phyloP scores from a whole-genome alignment of 140 eudicot genomes.

The Senecio squalidus region DNA sequence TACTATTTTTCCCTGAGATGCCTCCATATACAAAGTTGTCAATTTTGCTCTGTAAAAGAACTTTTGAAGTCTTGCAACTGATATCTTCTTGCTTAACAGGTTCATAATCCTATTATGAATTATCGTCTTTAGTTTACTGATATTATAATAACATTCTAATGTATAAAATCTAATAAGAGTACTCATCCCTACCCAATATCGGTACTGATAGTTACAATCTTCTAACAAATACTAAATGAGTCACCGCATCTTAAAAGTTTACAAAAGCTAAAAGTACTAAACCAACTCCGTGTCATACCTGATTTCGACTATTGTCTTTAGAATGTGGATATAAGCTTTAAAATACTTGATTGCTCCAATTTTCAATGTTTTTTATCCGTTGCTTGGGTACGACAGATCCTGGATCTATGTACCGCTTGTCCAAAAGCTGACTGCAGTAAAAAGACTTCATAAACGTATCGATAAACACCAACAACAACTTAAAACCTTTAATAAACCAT shows the following conservation, averaged over 20 bases:
- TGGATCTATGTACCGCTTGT: constrained; percentile 75
- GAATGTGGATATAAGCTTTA: constrained; percentile 48
- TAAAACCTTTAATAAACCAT: background rate
- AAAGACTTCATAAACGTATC: constrained; percentile 8
- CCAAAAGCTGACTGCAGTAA: constrained; percentile 77
- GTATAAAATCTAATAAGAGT: constrained; percentile 5
- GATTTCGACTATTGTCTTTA: constrained; percentile 35
- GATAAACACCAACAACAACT: background rate
- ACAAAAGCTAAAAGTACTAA: constrained; percentile 9
- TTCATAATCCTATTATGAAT: constrained; percentile 48
- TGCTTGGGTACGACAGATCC: constrained; percentile 53
- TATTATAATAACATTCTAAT: background rate
- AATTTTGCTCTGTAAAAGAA: constrained; percentile 40
- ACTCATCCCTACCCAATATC: constrained; percentile 5
- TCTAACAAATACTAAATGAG: constrained; percentile 2
- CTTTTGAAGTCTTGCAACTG: constrained; percentile 39
- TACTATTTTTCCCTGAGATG: constrained; percentile 34
- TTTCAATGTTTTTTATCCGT: constrained; percentile 49
- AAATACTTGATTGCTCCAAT: constrained; percentile 67
- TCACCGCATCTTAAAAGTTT: constrained; percentile 2
- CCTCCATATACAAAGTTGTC: constrained; percentile 46
- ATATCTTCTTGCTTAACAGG: constrained; percentile 28
- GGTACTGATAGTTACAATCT: constrained; percentile 1
- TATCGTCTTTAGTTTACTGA: constrained; percentile 10
- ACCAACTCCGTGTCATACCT: constrained; percentile 7